Base-by-base conservation (phyloP, 2,329 filamentous ascomycete genomes). In the Ambrosiella cleistominuta region DNA sequence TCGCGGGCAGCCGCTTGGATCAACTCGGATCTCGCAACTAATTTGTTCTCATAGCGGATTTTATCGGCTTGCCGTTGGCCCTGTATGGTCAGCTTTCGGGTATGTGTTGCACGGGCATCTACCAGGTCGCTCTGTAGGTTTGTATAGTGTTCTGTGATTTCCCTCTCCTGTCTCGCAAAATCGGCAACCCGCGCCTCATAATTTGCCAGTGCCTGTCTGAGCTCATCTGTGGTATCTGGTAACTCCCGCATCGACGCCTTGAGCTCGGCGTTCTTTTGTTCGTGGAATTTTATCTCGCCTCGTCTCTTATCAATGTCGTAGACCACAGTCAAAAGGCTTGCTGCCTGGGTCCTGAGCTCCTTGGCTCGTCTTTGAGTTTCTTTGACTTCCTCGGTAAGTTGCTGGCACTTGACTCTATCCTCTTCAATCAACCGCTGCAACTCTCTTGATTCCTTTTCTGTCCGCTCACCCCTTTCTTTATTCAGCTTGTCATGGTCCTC, bases 31-130 rank as follows among this genome's bases (percentile, higher is more conserved):
- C 91, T 85, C 50, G 79, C 74, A 63, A 80, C 74, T 2, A 95
- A 68, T 63, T 96, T 86, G 3, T 85, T 80, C 66, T 96, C 88
- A 66, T 93, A 88, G 64, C 85, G 87, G 62, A 87, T 84, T 70
- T 91, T 89, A 66, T 95, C 85, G 1, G 90, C 91, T 68, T 93
- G 81, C 64, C 85, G 82, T 63, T 84, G 87, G 49, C 91, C 91
- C 64, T 81, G 77, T 64, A 89, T 84, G 0, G 78, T 72, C 42
- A 79, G 72, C 64, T 81, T 81, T 19, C 66, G 63, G 0, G 76
- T 76, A 47, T 79, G 68, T 3, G 74, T 68, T 42, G 67, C 71
- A 39, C 78, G 75, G 7, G 72, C 70, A 3, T 68, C 62, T 1
- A 68, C 66, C 11, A 81, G 67, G 7, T 75, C 71, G 1, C 68